Conservation (phyloP, 768 basidiomycete species). For the Tricholoma sp. region DNA sequence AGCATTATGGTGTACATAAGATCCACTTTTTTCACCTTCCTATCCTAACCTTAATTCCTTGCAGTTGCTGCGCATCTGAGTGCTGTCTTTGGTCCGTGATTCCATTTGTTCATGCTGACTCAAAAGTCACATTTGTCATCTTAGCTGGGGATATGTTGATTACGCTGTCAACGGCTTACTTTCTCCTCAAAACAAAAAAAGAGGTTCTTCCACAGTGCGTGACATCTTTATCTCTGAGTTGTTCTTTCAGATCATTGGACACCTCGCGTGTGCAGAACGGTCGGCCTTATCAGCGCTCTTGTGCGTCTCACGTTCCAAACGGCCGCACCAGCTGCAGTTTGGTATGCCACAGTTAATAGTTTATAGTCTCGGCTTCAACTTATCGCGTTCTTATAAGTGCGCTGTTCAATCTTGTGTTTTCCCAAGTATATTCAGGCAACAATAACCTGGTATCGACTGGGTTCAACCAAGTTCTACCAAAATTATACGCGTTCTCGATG, state of each 20-base stretch:
- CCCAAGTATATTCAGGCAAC: slow-evolving; percentile 21
- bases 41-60: background rate
- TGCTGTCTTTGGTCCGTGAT: slow-evolving; percentile 20
- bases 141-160: slow-evolving; percentile 26
- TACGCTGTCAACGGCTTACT: slow-evolving; percentile 22
- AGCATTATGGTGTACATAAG: slow-evolving; percentile 24
- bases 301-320: slow-evolving; percentile 27
- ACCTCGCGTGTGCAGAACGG: slow-evolving; percentile 13
- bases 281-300: slow-evolving; percentile 23
- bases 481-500: slow-evolving; percentile 31
- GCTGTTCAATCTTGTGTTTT: slow-evolving; percentile 30
- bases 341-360: slow-evolving; percentile 15
- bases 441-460: slow-evolving; percentile 21
- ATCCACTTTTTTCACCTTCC: background rate
- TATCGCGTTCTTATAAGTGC: slow-evolving; percentile 16
- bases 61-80: slow-evolving; percentile 25
- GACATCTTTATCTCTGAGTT: background rate
- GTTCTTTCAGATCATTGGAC: background rate
- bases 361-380: background rate
- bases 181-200: slow-evolving; percentile 23
- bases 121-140: background rate
- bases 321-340: slow-evolving; percentile 28
- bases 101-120: background rate
- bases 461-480: slow-evolving; percentile 27
- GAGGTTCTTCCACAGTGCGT: slow-evolving; percentile 25